These are phyloP conservation scores for Cicer judaicum DNA, from an alignment of 306 rosid genomes.

Conservation along the genomic window DNA sequence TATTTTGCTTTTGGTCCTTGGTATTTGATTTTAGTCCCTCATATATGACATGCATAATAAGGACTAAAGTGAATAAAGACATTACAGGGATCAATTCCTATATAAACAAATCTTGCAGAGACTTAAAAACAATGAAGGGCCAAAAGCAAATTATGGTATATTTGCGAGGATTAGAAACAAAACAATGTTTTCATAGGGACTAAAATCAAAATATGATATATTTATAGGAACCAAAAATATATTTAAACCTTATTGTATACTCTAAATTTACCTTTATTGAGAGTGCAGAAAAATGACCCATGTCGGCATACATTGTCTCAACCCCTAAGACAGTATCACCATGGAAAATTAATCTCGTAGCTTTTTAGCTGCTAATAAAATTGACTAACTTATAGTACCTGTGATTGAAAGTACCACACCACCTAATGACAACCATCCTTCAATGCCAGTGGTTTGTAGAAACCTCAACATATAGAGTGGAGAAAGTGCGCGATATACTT, in stretches of 20 bases:
- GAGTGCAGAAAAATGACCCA: slow-evolving; percentile 86
- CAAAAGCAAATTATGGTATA: too few species aligned
- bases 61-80: too few species aligned
- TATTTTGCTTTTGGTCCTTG: too few species aligned
- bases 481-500: slow-evolving; percentile 67
- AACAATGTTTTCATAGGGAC: too few species aligned
- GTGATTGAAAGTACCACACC: slow-evolving; percentile 79
- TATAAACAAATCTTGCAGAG: too few species aligned
- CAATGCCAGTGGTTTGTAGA: slow-evolving; percentile 57
- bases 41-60: too few species aligned
- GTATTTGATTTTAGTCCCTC: too few species aligned
- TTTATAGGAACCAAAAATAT: too few species aligned
- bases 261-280: slow-evolving; percentile 72
- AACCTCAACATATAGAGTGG: slow-evolving; percentile 74
- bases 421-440: slow-evolving; percentile 79
- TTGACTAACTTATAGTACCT: slow-evolving; percentile 53
- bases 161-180: too few species aligned
- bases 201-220: too few species aligned
- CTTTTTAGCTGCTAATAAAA: slow-evolving; percentile 41
- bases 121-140: too few species aligned
- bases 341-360: slow-evolving; percentile 40
- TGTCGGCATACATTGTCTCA: slow-evolving; percentile 87
- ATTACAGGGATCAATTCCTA: too few species aligned
- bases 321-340: slow-evolving; percentile 65
- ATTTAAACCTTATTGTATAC: background rate